Evolutionary conservation across 257 asterid species (phyloP).

Genomic region (Leonotis leonurus): DNA sequence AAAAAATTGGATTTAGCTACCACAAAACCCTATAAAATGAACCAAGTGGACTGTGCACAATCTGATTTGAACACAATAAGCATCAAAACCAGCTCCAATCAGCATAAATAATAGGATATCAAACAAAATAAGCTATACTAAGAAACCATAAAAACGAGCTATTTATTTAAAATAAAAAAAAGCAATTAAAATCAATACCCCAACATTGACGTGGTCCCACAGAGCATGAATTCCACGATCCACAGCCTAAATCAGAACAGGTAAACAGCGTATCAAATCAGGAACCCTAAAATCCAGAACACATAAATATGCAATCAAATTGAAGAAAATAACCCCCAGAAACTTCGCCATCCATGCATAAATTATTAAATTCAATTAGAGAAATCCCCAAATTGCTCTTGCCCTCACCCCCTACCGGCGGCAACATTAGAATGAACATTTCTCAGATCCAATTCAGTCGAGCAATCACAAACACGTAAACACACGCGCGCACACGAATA

Average conservation of each 20-base stretch:
- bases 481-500: not conserved
- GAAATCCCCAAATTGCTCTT: not conserved
- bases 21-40: not conserved
- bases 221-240: slow-evolving; percentile 55
- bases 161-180: not conserved
- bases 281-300: not conserved
- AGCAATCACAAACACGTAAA: not conserved
- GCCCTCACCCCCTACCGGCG: not conserved
- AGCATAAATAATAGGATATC: not conserved
- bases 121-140: not conserved
- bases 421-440: not conserved
- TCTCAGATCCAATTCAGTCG: slow-evolving; percentile 25
- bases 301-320: not conserved
- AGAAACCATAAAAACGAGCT: slow-evolving; percentile 3
- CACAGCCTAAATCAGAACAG: slow-evolving; percentile 44
- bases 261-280: slow-evolving; percentile 5
- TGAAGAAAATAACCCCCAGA: not conserved
- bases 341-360: not conserved
- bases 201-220: slow-evolving; percentile 65
- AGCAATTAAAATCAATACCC: slow-evolving; percentile 33
- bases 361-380: not conserved
- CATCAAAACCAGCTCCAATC: not conserved
- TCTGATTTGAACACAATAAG: not conserved
- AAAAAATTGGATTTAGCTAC: not conserved
- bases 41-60: not conserved